Percentiles rank a stretch among this genome's conserved stretches.
Evolutionary conservation across 2,329 filamentous ascomycete genomes (phyloP).

Genomic region (Paecilomyces sp.): DNA sequence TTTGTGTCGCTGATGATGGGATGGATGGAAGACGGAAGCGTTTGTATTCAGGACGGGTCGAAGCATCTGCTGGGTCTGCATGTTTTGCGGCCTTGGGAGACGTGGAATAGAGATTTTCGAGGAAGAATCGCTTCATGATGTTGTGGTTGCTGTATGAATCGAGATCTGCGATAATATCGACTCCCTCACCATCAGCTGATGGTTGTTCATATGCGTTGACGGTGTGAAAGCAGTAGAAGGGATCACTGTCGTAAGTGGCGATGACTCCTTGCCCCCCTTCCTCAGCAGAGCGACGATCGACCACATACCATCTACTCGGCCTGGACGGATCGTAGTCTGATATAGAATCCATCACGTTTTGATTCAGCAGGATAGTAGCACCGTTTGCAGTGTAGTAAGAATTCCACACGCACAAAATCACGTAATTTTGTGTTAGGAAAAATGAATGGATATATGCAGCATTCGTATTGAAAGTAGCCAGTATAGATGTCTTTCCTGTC

Average conservation of each 20-base stretch:
- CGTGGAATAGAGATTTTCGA: constrained; percentile 58
- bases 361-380: constrained; percentile 53
- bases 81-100: constrained; percentile 40
- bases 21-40: constrained; percentile 32
- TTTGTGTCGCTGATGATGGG: constrained; percentile 11
- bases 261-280: constrained; percentile 56
- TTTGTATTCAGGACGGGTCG: constrained; percentile 14
- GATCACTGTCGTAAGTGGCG: constrained; percentile 58
- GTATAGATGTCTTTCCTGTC: constrained; percentile 60
- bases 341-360: constrained; percentile 64
- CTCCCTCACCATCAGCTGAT: constrained; percentile 22
- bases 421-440: constrained; percentile 63
- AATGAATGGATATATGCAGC: constrained; percentile 78
- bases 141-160: constrained; percentile 58
- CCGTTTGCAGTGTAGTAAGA: constrained; percentile 55
- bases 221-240: constrained; percentile 73
- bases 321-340: constrained; percentile 52
- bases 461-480: constrained; percentile 56
- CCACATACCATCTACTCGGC: constrained; percentile 62
- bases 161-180: constrained; percentile 59
- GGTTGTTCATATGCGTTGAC: constrained; percentile 68
- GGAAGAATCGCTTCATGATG: constrained; percentile 61
- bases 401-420: constrained; percentile 67
- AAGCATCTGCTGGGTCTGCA: constrained; percentile 20
- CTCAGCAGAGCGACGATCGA: constrained; percentile 50